Percentiles rank a stretch among this genome's conserved stretches.
phyloP scores from a whole-genome alignment of 176 grass and related monocot genomes.

The Aegilops tauschii region DNA sequence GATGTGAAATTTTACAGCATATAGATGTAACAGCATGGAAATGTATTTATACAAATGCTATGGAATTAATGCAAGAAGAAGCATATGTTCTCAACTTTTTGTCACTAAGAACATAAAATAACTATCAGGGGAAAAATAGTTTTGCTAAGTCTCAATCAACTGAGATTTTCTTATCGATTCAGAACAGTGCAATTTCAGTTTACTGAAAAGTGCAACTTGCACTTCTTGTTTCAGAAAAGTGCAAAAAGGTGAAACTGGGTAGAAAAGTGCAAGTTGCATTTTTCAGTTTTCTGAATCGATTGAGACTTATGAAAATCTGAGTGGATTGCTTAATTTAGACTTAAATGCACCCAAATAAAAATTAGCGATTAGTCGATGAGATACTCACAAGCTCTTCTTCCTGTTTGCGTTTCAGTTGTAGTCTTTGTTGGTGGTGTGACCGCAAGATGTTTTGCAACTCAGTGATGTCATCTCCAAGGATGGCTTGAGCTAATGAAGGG shows the following conservation, averaged over 20 bases:
- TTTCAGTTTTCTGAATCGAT: too few relatives aligned
- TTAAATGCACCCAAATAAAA: not conserved
- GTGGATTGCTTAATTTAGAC: not conserved
- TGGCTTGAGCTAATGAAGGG: conserved; percentile 62
- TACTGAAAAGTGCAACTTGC: too few relatives aligned
- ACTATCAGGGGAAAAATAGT: too few relatives aligned
- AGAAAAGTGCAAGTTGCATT: too few relatives aligned
- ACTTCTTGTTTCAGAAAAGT: too few relatives aligned
- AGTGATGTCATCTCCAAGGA: conserved; percentile 79
- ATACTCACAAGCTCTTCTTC: conserved; percentile 94
- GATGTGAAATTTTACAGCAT: not conserved
- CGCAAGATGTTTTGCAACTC: conserved; percentile 71
- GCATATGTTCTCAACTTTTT: conserved; percentile 10
- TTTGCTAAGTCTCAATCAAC: too few relatives aligned
- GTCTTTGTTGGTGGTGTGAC: conserved; percentile 66
- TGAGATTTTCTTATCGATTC: too few relatives aligned
- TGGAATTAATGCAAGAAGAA: not conserved
- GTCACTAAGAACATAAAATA: not conserved
- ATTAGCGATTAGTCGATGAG: not conserved
- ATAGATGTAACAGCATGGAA: not conserved
- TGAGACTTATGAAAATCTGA: too few relatives aligned
- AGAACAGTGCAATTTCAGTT: too few relatives aligned
- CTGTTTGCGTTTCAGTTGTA: conserved; percentile 67
- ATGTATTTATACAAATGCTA: conserved; percentile 7
- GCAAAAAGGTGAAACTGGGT: too few relatives aligned